phyloP scores from a whole-genome alignment of 257 asterid genomes.

The Lithospermum erythrorhizon region DNA sequence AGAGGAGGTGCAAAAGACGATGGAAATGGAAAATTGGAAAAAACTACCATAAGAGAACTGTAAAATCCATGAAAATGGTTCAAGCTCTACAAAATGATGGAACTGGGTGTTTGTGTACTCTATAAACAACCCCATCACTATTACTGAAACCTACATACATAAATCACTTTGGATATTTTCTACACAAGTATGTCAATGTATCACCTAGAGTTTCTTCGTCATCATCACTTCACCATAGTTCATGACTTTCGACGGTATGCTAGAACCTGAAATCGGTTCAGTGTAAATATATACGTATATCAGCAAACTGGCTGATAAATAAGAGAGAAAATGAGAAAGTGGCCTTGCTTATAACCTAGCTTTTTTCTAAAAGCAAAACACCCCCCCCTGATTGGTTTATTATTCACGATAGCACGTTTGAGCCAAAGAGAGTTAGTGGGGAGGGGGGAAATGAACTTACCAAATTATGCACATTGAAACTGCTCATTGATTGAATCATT shows the following conservation, averaged over 20 bases:
- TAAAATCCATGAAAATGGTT: too few relatives aligned
- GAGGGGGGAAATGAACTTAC: conserved; percentile 23
- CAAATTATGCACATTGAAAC: conserved; percentile 54
- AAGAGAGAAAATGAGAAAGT: not conserved
- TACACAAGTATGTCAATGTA: not conserved
- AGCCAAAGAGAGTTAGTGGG: too few relatives aligned
- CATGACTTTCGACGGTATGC: conserved; percentile 49
- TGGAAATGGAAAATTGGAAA: too few relatives aligned
- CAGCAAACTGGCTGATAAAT: conserved; percentile 12
- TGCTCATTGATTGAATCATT: conserved; percentile 42
- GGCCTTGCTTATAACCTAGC: not conserved
- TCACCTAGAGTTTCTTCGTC: conserved; percentile 11
- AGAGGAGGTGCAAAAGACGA: too few relatives aligned
- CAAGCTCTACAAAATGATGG: too few relatives aligned
- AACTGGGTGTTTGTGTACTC: not conserved
- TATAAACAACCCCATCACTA: not conserved
- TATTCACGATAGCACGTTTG: too few relatives aligned
- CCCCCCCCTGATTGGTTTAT: not conserved
- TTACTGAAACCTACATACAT: not conserved
- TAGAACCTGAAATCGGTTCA: conserved; percentile 40
- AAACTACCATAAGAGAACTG: too few relatives aligned
- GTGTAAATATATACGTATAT: not conserved
- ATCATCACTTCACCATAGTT: conserved; percentile 11
- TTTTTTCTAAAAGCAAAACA: not conserved
- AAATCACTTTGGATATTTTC: not conserved